These are phyloP conservation scores for Meira nashicola DNA, from an alignment of 1,284 basidiomycete species.

Conservation along the genomic window DNA sequence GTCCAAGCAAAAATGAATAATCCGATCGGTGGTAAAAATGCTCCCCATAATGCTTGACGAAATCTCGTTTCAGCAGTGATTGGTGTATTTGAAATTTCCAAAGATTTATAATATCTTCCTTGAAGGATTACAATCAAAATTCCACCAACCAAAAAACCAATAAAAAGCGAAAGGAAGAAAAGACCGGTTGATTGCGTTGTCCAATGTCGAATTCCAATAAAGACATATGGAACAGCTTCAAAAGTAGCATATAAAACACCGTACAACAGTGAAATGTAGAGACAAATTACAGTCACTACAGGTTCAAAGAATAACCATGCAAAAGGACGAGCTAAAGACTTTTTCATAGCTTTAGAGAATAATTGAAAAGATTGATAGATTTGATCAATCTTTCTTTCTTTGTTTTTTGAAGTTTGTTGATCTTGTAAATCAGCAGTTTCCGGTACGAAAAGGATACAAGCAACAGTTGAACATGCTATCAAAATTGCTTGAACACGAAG, in stretches of 20 bases:
- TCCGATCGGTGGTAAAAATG: slow-evolving; percentile 21
- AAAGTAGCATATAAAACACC: background rate
- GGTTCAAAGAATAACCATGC: background rate
- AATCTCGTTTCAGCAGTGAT: slow-evolving; percentile 21
- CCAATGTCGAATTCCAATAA: background rate
- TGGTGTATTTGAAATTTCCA: slow-evolving; percentile 5
- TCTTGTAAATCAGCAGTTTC: slow-evolving; percentile 19
- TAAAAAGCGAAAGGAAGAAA: slow-evolving; percentile 8
- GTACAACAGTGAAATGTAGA: background rate
- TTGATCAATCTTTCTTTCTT: background rate
- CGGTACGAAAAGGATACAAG: slow-evolving; percentile 24
- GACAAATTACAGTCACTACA: background rate
- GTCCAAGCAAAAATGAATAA: slow-evolving; percentile 30
- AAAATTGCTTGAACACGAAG: slow-evolving; percentile 31
- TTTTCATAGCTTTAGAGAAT: background rate
- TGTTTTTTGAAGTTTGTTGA: background rate
- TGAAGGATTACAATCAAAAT: slow-evolving; percentile 20
- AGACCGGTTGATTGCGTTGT: background rate
- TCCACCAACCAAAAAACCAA: slow-evolving; percentile 16
- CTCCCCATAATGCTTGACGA: slow-evolving; percentile 16
- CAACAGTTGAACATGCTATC: slow-evolving; percentile 19
- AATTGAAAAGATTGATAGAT: background rate
- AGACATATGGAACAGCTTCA: background rate
- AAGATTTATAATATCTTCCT: slow-evolving; percentile 7
- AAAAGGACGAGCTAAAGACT: background rate